Conservation (phyloP, 257 asterid genomes). For the Lithospermum erythrorhizon region DNA sequence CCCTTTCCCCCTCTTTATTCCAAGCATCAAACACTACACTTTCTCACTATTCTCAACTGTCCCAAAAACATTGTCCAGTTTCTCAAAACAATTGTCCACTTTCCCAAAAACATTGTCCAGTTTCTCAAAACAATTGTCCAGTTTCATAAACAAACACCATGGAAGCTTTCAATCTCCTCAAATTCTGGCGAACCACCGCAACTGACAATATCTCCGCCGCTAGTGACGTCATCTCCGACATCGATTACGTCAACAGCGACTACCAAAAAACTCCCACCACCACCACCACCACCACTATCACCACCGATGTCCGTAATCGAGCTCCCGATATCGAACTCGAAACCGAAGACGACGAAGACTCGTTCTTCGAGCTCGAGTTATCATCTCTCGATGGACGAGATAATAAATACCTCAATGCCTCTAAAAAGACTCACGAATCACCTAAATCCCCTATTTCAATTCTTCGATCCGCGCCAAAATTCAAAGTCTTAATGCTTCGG, state of each 20-base stretch:
- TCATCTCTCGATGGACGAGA: conserved; percentile 21
- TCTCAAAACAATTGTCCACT: not conserved
- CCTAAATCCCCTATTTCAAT: conserved; percentile 42
- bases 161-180: conserved; percentile 49
- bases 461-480: conserved; percentile 51
- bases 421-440: conserved; percentile 11
- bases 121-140: not conserved
- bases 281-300: not conserved
- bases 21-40: not conserved
- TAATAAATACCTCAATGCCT: too few relatives aligned
- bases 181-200: conserved; percentile 45
- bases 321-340: conserved; percentile 25
- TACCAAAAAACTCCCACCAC: conserved; percentile 7
- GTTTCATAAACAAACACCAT: conserved; percentile 13
- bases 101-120: not conserved
- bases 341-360: conserved; percentile 41
- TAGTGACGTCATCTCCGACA: conserved; percentile 22
- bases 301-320: conserved; percentile 12
- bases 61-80: not conserved
- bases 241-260: conserved; percentile 11
- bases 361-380: conserved; percentile 64
- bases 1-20: conserved; percentile 1
- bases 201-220: too few relatives aligned
- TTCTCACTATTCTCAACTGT: not conserved
- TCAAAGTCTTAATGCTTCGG: conserved; percentile 41